Evolutionary conservation across 805 yeast species (phyloP).

Genomic region (Candida suzukii): DNA sequence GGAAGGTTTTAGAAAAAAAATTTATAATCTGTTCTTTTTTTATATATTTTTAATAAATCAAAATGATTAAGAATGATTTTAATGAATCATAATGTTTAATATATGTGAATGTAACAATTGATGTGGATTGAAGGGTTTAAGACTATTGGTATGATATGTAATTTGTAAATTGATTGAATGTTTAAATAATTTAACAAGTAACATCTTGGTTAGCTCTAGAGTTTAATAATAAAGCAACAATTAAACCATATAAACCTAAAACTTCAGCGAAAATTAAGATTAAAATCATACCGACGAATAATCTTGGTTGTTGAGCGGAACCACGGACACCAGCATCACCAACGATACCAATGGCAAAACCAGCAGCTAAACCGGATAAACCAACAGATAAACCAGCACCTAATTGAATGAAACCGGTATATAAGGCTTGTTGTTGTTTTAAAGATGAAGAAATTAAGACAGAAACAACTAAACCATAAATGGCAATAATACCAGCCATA

Average conservation of each 20-base stretch:
- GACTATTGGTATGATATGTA: not conserved
- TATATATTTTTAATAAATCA: too few species aligned
- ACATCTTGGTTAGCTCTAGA: conserved; percentile 96
- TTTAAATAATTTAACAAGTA: conserved; percentile 45
- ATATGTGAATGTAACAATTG: too few species aligned
- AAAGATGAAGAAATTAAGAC: conserved; percentile 88
- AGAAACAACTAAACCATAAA: conserved; percentile 94
- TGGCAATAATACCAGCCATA: conserved; percentile 99
- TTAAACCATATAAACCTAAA: conserved; percentile 93
- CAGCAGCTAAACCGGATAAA: conserved; percentile 95
- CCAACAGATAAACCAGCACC: conserved; percentile 99
- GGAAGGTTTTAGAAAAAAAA: too few species aligned
- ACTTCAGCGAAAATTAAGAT: conserved; percentile 99
- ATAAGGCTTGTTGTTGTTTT: conserved; percentile 85
- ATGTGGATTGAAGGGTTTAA: too few species aligned
- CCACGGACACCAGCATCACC: conserved; percentile 99
- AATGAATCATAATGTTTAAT: too few species aligned
- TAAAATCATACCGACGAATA: conserved; percentile 97
- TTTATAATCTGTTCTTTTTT: too few species aligned
- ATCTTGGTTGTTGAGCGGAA: conserved; percentile 96
- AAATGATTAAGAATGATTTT: too few species aligned
- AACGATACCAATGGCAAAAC: conserved; percentile 98
- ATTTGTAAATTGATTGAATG: too few species aligned
- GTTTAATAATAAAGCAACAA: conserved; percentile 95
- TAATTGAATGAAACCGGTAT: conserved; percentile 95